Percentiles rank a stretch among this genome's conserved stretches.
phyloP scores from a whole-genome alignment of 1,284 basidiomycete genomes.

The Rhodotorula sp. region DNA sequence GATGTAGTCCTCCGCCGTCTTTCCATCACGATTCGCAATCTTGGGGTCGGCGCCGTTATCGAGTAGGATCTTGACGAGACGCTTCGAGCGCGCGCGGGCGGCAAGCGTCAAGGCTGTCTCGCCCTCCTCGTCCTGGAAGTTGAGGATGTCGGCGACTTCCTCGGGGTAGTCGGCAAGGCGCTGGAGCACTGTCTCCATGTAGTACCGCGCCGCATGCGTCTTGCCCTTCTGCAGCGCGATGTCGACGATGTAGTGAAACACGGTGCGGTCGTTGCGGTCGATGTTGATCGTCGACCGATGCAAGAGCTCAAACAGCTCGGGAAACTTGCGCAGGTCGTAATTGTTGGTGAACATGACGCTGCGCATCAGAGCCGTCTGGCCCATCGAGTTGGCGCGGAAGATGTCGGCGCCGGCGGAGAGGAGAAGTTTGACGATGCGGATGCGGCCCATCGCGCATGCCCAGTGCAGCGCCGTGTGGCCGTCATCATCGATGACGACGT shows the following conservation, averaged over 20 bases:
- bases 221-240: constrained; percentile 98
- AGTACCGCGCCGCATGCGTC: constrained; percentile 95
- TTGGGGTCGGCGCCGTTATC: constrained; percentile 98
- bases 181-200: constrained; percentile 93
- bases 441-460: constrained; percentile 98
- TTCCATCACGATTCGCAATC: constrained; percentile 90
- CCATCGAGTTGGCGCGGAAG: constrained; percentile 93
- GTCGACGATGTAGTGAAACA: constrained; percentile 98
- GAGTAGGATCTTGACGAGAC: constrained; percentile 92
- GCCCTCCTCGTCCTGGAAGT: constrained; percentile 98
- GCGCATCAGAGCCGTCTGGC: constrained; percentile 97
- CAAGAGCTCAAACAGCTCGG: constrained; percentile 92
- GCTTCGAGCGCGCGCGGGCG: constrained; percentile 90
- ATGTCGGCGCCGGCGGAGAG: constrained; percentile 94
- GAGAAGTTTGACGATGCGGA: constrained; percentile 92
- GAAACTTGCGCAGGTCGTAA: constrained; percentile 98
- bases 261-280: constrained; percentile 95
- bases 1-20: constrained; percentile 98
- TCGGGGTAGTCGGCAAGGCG: constrained; percentile 92
- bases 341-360: constrained; percentile 99
- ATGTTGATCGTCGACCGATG: constrained; percentile 98
- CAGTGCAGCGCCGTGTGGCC: constrained; percentile 97
- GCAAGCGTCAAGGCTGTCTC: constrained; percentile 98
- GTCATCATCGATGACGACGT: constrained; percentile 97
- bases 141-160: constrained; percentile 96